Evolutionary conservation across 768 basidiomycete species (phyloP).

Genomic region (Rickenella mellea): DNA sequence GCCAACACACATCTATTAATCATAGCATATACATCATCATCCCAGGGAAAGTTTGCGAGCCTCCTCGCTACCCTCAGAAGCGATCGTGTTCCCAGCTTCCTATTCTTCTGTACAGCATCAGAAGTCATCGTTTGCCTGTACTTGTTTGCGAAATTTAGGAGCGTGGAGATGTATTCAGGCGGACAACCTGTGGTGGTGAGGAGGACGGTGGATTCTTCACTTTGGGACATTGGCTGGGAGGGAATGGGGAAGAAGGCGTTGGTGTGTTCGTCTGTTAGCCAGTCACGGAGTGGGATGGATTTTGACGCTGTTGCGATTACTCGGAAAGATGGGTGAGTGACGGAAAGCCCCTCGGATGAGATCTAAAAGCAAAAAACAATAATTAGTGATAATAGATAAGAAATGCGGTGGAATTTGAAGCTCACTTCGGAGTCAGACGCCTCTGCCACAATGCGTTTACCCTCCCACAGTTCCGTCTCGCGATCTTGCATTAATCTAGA

Average conservation of each 20-base stretch:
- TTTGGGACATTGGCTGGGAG: conserved; percentile 45
- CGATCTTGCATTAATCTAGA: conserved; percentile 51
- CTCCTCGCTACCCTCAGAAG: conserved; percentile 45
- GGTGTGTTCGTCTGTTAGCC: conserved; percentile 56
- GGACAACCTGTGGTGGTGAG: conserved; percentile 43
- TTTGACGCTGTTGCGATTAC: conserved; percentile 55
- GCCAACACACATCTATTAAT: conserved; percentile 41
- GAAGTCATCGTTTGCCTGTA: conserved; percentile 46
- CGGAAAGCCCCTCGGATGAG: conserved; percentile 30
- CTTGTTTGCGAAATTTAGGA: conserved; percentile 47
- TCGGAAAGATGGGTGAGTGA: conserved; percentile 50
- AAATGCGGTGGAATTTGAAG: neutral
- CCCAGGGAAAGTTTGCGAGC: conserved; percentile 34
- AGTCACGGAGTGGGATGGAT: conserved; percentile 56
- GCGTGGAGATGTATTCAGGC: conserved; percentile 21
- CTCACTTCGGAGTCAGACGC: conserved; percentile 37
- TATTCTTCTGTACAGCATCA: conserved; percentile 49
- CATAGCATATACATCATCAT: conserved; percentile 36
- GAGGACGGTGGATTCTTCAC: conserved; percentile 43
- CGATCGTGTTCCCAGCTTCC: conserved; percentile 53
- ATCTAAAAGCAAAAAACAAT: conserved; percentile 3
- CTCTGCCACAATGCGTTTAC: conserved; percentile 45
- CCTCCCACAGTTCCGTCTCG: conserved; percentile 58
- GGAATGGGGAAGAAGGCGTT: conserved; percentile 64
- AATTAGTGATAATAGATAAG: neutral